Evolutionary conservation across 108 stramenopile species (phyloP).

Genomic region (Bacterosira constricta): DNA sequence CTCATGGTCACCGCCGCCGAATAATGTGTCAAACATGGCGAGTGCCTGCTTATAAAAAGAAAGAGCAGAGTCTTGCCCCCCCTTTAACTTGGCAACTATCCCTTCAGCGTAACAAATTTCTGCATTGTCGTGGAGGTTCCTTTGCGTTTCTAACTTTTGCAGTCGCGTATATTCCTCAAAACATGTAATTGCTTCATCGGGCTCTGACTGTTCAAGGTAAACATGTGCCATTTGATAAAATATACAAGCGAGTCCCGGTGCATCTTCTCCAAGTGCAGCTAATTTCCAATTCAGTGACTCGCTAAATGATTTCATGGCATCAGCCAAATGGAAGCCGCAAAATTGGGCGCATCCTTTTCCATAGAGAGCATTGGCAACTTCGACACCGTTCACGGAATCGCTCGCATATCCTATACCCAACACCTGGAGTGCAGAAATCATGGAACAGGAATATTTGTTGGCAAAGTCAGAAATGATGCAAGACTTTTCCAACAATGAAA

Average conservation of each 20-base stretch:
- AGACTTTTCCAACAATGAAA: too few relatives aligned
- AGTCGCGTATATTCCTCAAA: constrained; percentile 48
- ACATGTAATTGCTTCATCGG: constrained; percentile 36
- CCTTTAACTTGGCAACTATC: constrained; percentile 44
- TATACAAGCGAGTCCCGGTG: constrained; percentile 49
- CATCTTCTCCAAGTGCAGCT: constrained; percentile 45
- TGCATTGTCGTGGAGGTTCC: constrained; percentile 45
- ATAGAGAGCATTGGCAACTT: constrained; percentile 52
- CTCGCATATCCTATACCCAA: constrained; percentile 46
- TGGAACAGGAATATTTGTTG: too few relatives aligned
- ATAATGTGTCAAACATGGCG: constrained; percentile 47
- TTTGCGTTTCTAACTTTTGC: constrained; percentile 35
- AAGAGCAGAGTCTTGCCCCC: constrained; percentile 30
- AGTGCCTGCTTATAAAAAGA: constrained; percentile 41
- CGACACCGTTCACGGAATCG: constrained; percentile 42
- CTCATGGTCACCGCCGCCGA: constrained; percentile 35
- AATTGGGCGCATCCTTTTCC: constrained; percentile 54
- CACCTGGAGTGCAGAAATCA: constrained; percentile 1
- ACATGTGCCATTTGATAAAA: constrained; percentile 57
- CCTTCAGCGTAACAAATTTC: constrained; percentile 50
- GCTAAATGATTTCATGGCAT: constrained; percentile 55
- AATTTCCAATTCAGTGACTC: constrained; percentile 56
- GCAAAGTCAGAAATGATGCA: too few relatives aligned
- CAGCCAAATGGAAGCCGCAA: constrained; percentile 33
- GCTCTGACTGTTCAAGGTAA: constrained; percentile 39